A percentile compares a stretch with the other conserved stretches of the same genome.
phyloP scores from a whole-genome alignment of 176 grass and related monocot genomes.

The Aegilops longissima region DNA sequence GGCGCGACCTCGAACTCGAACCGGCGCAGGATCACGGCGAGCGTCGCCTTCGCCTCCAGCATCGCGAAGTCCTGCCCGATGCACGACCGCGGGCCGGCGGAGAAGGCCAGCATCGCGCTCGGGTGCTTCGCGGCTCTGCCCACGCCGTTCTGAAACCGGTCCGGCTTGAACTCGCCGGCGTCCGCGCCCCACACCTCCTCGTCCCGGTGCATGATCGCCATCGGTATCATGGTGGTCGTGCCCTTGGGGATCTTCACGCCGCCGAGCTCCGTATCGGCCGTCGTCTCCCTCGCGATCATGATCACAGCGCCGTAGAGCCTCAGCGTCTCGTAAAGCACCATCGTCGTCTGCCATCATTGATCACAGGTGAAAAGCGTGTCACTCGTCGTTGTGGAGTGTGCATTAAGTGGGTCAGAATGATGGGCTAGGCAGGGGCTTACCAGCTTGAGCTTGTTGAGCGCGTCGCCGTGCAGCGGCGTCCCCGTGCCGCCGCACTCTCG shows the following conservation, averaged over 20 bases:
- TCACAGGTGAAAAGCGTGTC: not conserved
- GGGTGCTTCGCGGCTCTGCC: constrained; percentile 33
- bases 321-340: constrained; percentile 52
- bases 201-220: constrained; percentile 45
- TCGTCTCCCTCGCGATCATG: not conserved
- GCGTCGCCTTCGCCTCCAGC: constrained; percentile 45
- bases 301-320: constrained; percentile 45
- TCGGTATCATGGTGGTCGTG: constrained; percentile 19
- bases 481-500: constrained; percentile 31
- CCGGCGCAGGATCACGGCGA: constrained; percentile 43
- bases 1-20: constrained; percentile 48
- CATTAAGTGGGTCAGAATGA: not conserved
- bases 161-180: constrained; percentile 52
- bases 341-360: constrained; percentile 38
- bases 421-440: not conserved
- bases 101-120: constrained; percentile 54
- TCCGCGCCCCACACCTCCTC: constrained; percentile 48
- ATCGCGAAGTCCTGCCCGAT: constrained; percentile 62
- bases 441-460: constrained; percentile 55
- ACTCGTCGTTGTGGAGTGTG: not conserved
- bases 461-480: constrained; percentile 5
- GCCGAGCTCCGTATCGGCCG: constrained; percentile 34
- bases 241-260: constrained; percentile 35
- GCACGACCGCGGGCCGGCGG: constrained; percentile 41
- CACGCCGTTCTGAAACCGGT: constrained; percentile 48